Base-by-base conservation (phyloP, 2,329 filamentous ascomycete species). In the Seiridium unicorne region DNA sequence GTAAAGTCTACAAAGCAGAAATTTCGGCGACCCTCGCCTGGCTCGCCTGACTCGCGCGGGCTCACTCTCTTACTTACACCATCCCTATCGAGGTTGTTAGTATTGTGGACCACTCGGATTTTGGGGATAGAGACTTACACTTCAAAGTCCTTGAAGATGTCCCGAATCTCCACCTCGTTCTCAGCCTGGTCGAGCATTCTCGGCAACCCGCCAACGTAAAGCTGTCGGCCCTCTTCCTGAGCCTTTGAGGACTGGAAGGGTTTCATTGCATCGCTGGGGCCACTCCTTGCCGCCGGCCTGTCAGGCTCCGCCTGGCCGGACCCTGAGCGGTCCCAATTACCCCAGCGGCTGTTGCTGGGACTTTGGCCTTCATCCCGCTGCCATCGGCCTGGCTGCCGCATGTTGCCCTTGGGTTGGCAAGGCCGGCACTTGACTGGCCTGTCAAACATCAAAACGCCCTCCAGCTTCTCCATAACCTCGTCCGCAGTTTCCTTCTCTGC, bases 1-100 rank as follows among this genome's bases (percentile, higher is more conserved):
- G 75, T 76, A 59, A 89, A 81, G 66, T 89, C 86, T n/a, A 89
- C 84, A 61, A 89, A 89, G 65, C 85, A 84, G 71, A 86, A 89
- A 72, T 89, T 83, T 67, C 86, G 80, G 63, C 84, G 81, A 36
- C 84, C 84, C 0, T 78, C 75, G 46, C 77, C 76, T n/a, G 76
- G 71, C 67, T 76, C 75, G 46, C 77, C 76, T n/a, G 76, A 71
- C 67, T 76, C 85, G 69, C 79, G 86, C 63, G 81, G 85, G 51
- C 80, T 88, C 77, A 84, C 89, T 18, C 80, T 74, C 65, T 83
- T 83, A 64, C 80, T 76, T 51, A 83, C 76, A 5, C 68, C 66
- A 44, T 72, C 63, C 5, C 68, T 74, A 49, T n/a, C 9, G 13
- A 11, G 18, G n/a, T 8, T 10, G 31, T 51, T 51, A 51, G 49